Base-by-base conservation (phyloP, 495 filamentous ascomycete species). In the Rhizodiscina lignyota region DNA sequence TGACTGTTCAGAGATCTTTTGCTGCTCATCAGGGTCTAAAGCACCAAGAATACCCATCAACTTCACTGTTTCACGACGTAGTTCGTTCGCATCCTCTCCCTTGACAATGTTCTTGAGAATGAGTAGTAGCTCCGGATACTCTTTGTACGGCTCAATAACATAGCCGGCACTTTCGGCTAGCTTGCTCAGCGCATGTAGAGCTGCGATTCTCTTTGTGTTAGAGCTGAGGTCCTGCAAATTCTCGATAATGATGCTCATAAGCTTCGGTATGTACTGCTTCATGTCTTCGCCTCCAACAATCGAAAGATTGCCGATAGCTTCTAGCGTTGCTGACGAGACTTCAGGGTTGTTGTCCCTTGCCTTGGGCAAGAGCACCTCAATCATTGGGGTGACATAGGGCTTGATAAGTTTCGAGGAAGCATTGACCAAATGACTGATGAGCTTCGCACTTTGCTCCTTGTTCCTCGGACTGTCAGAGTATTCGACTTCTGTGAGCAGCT, bases 21-120 rank as follows among this genome's bases (percentile, higher is more conserved):
- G 87, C 53, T 96, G 83, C 48, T 83, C 91, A 57, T 99, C 94
- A 1, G 89, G 89, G 49, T 96, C 89, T 24, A 96, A 58, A 26
- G 89, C 89, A 34, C 89, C 89, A n/a, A 99, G 64, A 33, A 93
- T 93, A 45, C 89, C 89, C 60, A 99, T 75, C 4, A 99, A 58
- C 40, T 92, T 92, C 45, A 96, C 94, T 0, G 89, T 94, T 56
- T 93, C 91, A 43, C 87, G 84, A 12, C 89, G 68, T 19, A 96
- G 58, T 6, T 76, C 68, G 2, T 81, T 82, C 34, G 87, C 80
- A 26, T 75, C 70, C 49, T 96, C 89, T 11, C 77, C 79, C 51
- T 87, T 81, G 45, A 94, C 87, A 52, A 96, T 94, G 44, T 78
- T 82, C 42, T 94, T 83, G 27, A 99, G 65, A 8, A 94, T 79